phyloP scores from a whole-genome alignment of 2,329 filamentous ascomycete species.

The Aureobasidium zeae region DNA sequence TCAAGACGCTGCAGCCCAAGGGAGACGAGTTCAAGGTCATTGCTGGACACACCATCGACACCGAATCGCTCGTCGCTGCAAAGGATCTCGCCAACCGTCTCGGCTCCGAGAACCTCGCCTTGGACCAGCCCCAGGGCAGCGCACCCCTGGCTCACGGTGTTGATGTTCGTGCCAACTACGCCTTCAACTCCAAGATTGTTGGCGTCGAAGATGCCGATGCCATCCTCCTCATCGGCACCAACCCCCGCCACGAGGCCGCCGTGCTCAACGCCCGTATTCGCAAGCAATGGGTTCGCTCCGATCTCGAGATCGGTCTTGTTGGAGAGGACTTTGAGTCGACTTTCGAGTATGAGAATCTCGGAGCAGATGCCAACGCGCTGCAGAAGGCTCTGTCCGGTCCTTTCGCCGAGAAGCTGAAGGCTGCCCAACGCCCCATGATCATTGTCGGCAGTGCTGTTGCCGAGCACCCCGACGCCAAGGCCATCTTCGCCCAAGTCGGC shows the following conservation, averaged over 20 bases:
- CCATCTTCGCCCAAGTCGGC: conserved; percentile 85
- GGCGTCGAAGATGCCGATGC: conserved; percentile 90
- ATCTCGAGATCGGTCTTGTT: conserved; percentile 84
- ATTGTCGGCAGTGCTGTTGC: conserved; percentile 86
- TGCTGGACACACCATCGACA: conserved; percentile 82
- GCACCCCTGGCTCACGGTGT: conserved; percentile 83
- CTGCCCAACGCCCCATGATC: conserved; percentile 90
- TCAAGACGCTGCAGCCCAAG: conserved; percentile 68
- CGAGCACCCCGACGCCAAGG: conserved; percentile 84
- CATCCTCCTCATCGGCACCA: conserved; percentile 88
- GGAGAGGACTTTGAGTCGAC: conserved; percentile 88
- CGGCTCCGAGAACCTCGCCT: conserved; percentile 87
- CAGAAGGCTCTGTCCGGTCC: conserved; percentile 76
- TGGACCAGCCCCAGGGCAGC: conserved; percentile 79
- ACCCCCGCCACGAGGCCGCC: conserved; percentile 89
- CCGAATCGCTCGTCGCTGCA: conserved; percentile 87
- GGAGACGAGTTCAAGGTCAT: conserved; percentile 94
- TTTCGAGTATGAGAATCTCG: conserved; percentile 90
- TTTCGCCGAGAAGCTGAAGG: conserved; percentile 86
- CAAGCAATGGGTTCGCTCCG: conserved; percentile 94
- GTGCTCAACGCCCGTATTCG: conserved; percentile 93
- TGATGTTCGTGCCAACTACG: conserved; percentile 87
- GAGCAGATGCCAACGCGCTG: conserved; percentile 65
- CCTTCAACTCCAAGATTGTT: conserved; percentile 91
- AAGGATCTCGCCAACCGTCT: conserved; percentile 97